phyloP scores from a whole-genome alignment of 2,329 filamentous ascomycete species.

The Fusarium lateritium region DNA sequence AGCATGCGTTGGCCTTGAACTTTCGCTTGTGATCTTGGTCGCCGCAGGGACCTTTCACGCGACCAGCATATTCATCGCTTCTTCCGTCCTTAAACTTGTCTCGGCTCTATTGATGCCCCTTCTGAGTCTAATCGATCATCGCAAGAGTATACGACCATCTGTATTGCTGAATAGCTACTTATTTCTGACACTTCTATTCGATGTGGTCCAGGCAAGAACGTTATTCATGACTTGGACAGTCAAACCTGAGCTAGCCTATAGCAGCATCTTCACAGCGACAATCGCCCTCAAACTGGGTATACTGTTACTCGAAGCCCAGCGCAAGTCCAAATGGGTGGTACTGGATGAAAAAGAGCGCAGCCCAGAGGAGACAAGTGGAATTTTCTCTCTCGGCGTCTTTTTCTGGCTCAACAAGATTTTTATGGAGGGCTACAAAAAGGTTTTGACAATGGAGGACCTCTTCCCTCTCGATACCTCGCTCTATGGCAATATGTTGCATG shows the following conservation, averaged over 20 bases:
- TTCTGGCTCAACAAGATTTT: slow-evolving; percentile 56
- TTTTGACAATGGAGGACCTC: slow-evolving; percentile 53
- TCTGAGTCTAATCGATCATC: slow-evolving; percentile 55
- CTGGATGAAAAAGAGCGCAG: slow-evolving; percentile 57
- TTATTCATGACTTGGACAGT: slow-evolving; percentile 54
- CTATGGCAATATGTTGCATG: slow-evolving; percentile 39
- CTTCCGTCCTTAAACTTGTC: slow-evolving; percentile 44
- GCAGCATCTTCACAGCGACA: slow-evolving; percentile 53
- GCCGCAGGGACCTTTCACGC: slow-evolving; percentile 30
- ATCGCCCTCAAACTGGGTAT: slow-evolving; percentile 53
- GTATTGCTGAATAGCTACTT: slow-evolving; percentile 60
- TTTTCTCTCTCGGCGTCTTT: slow-evolving; percentile 52
- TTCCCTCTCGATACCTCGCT: slow-evolving; percentile 54
- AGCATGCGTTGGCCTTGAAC: slow-evolving; percentile 51
- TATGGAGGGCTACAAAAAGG: slow-evolving; percentile 53
- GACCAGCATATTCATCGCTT: slow-evolving; percentile 47
- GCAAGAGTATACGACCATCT: slow-evolving; percentile 58
- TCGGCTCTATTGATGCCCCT: slow-evolving; percentile 48
- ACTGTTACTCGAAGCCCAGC: slow-evolving; percentile 56
- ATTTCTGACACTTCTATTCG: slow-evolving; percentile 60
- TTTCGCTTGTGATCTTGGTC: slow-evolving; percentile 52
- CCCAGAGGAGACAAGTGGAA: slow-evolving; percentile 54
- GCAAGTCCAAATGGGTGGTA: slow-evolving; percentile 56
- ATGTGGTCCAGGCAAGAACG: slow-evolving; percentile 59
- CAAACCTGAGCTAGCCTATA: slow-evolving; percentile 29